phyloP scores from a whole-genome alignment of 73 alveolate genomes.

The Paramecium sonneborni region DNA sequence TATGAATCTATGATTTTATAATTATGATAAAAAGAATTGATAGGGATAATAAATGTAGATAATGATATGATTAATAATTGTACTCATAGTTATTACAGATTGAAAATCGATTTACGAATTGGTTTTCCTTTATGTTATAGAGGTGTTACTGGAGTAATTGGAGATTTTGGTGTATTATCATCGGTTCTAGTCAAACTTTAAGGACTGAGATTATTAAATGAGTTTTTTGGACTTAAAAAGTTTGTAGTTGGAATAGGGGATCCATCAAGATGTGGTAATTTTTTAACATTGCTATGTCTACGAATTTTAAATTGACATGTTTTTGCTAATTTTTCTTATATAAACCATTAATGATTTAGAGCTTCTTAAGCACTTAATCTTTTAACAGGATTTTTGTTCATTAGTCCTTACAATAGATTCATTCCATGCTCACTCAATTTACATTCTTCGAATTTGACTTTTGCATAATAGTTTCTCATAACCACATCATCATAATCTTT shows the following conservation, averaged over 20 bases:
- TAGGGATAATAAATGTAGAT: too few relatives aligned
- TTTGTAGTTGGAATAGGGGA: not conserved
- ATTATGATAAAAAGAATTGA: too few relatives aligned
- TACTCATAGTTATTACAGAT: constrained; percentile 14
- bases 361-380: constrained; percentile 40
- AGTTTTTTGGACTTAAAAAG: not conserved
- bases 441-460: constrained; percentile 16
- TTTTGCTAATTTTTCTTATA: not conserved
- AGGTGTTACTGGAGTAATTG: not conserved
- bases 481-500: constrained; percentile 44
- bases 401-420: not conserved
- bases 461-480: constrained; percentile 9
- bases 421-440: constrained; percentile 44
- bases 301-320: constrained; percentile 43
- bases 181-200: not conserved
- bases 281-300: not conserved
- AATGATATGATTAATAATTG: too few relatives aligned
- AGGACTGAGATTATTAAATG: constrained; percentile 1
- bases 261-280: not conserved
- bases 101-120: constrained; percentile 21
- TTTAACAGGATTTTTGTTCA: constrained; percentile 12
- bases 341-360: not conserved
- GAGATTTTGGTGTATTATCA: not conserved
- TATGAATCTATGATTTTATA: too few relatives aligned
- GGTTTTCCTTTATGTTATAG: not conserved